These are phyloP conservation scores for Lomentospora prolificans DNA, from an alignment of 2,329 filamentous ascomycete species.

Conservation along the genomic window DNA sequence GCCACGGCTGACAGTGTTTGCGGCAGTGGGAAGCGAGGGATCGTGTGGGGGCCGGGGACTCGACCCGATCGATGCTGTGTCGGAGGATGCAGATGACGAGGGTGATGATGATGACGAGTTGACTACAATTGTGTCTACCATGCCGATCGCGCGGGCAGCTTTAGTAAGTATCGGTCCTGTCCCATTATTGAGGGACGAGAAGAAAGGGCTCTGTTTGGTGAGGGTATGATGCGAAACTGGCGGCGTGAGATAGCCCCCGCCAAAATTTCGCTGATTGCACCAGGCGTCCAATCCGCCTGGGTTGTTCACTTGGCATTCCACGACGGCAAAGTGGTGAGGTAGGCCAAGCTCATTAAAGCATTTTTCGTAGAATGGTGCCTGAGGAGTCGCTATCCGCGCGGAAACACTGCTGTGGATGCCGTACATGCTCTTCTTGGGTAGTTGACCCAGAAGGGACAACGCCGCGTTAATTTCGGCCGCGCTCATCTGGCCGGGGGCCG, in stretches of 20 bases:
- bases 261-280: constrained; percentile 65
- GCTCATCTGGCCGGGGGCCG: constrained; percentile 76
- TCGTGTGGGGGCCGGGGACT: constrained; percentile 27
- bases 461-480: constrained; percentile 78
- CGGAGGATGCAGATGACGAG: constrained; percentile 29
- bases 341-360: constrained; percentile 75
- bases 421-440: constrained; percentile 71
- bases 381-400: constrained; percentile 53
- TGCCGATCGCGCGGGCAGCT: constrained; percentile 67
- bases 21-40: constrained; percentile 7
- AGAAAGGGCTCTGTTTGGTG: constrained; percentile 44
- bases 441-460: constrained; percentile 66
- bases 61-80: constrained; percentile 36
- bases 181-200: constrained; percentile 38
- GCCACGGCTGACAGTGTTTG: constrained; percentile 13
- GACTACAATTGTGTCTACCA: constrained; percentile 73
- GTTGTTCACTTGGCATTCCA: constrained; percentile 59
- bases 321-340: constrained; percentile 69
- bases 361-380: constrained; percentile 79
- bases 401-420: constrained; percentile 60
- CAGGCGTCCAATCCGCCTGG: constrained; percentile 60
- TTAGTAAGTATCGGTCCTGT: constrained; percentile 55
- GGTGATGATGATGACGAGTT: constrained; percentile 24
- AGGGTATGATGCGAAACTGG: constrained; percentile 53
- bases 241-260: constrained; percentile 72